Conservation (phyloP, 371 early-diverging fungal species). For the Umbelopsis sp. region DNA sequence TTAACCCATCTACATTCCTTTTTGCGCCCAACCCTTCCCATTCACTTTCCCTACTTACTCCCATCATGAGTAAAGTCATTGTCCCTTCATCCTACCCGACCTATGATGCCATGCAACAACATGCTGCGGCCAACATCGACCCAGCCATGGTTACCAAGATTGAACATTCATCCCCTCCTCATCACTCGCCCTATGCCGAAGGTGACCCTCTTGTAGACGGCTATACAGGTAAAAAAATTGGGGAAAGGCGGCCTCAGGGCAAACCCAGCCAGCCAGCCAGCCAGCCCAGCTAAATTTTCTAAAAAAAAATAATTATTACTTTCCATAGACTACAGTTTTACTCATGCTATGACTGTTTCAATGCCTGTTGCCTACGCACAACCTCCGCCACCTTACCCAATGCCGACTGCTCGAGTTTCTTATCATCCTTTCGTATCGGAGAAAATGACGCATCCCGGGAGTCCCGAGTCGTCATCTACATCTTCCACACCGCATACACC, state of each 20-base stretch:
- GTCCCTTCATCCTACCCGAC: conserved; percentile 19
- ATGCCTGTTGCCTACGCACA: conserved; percentile 8
- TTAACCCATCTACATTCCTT: conserved; percentile 16
- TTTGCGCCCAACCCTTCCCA: not conserved
- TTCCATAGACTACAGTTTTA: conserved; percentile 7
- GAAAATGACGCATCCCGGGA: conserved; percentile 25
- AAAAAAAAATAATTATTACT: too few species aligned
- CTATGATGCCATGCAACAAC: conserved; percentile 8
- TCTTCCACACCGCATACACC: conserved; percentile 35
- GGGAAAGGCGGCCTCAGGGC: not conserved
- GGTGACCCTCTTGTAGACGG: conserved; percentile 5
- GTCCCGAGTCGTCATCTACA: conserved; percentile 33
- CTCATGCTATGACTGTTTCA: conserved; percentile 15
- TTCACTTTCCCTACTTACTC: not conserved
- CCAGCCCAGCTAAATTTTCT: not conserved
- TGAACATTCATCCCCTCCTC: conserved; percentile 16
- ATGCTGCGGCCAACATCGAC: conserved; percentile 13
- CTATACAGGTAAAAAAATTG: conserved; percentile 9
- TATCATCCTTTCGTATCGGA: conserved; percentile 15
- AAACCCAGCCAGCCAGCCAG: too few species aligned
- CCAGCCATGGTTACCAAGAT: conserved; percentile 13
- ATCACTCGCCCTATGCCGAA: conserved; percentile 11
- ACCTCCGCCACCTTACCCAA: conserved; percentile 2
- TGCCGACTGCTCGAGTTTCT: conserved; percentile 14
- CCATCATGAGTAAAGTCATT: conserved; percentile 16